Evolutionary conservation across 345 rosid species (phyloP), one percentile per base, ranked within the genome.

Genomic region (thale cress (Arabidopsis thaliana)): DNA sequence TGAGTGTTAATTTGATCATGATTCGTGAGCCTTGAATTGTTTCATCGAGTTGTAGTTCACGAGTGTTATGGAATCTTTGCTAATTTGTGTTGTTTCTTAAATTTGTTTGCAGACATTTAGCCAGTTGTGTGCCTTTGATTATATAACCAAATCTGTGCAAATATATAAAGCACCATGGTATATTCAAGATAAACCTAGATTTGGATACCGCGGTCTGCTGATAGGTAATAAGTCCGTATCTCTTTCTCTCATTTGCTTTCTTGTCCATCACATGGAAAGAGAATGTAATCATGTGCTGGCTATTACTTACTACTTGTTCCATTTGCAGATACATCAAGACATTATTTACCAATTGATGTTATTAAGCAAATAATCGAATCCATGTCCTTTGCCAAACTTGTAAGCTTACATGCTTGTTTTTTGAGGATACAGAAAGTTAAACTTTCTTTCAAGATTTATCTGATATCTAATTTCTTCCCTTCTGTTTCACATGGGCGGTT

Each of bases 321-420:
- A 24, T 80, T 77, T 88, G 76, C 89, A 95, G 99, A 95, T 84
- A 92, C 99, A 37, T 87, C 99, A 33, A 89, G 99, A 80, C 99
- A 92, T 76, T 90, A 75, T 78, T 82, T 84, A 44, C 97, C 99
- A 4, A 40, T 86, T 64, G 84, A 82, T 48, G 90, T 89, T 67
- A 92, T 95, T 37, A 92, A 92, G 88, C 91, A 85, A 75, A 80
- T 92, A 69, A 80, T 87, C 57, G 97, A 95, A 60, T 90, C 99
- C 4, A 95, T 95, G 97, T 86, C 99, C n/a, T 95, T 80, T 57
- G 93, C 97, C 59, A 95, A 95, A 87, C 79, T 95, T 75, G 99
- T 90, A 89, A 86, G 96, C 67, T 53, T 59, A 65, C 76, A 41
- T 59, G 50, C 64, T 45, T 77, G 46, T 74, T 61, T 73, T 45